Evolutionary conservation across 768 basidiomycete species (phyloP), one percentile per base, ranked within the genome.

Genomic region (Chalciporus piperatus): DNA sequence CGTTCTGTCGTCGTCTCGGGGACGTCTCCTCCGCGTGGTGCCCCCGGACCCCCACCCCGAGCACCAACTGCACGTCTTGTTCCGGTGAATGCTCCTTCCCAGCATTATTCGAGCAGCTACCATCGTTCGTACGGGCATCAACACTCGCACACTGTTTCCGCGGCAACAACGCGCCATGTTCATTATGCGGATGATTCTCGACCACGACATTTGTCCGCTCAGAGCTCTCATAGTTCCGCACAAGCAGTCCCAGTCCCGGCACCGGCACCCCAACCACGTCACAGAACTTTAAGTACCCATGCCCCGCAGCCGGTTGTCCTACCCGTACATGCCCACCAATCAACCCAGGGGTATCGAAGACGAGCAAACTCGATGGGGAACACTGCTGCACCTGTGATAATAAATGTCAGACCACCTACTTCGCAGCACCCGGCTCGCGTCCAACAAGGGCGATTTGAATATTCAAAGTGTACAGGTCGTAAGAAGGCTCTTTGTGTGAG

Each of bases 401-500:
- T 38, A 38, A 54, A 51, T 40, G 43, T 50, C 23, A 13, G 37
- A 33, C 56, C 51, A 16, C 45, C 56, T 13, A 49, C 40, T 7
- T 33, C 47, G 10, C 57, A 47, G 11, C 52, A 51, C 23, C 56
- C 25, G 6, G 28, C 41, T 2, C 50, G 45, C 38, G 41, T 41
- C 5, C 35, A 32, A 32, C 4, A 28, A 14, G 62, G 57, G 3
- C 65, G 67, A 4, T 78, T 74, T 62, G 64, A 76, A 57, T 78
- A 78, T 52, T 78, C 77, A 9, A 74, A 72, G 45, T 82, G 80
- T 62, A 76, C 68, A 2, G 80, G 80, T 3, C 67, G 68, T 47
- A 72, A 78, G 56, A 83, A 82, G 64, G 82, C 81, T 1, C 57
- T 83, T 0, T 74, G 73, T 51, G 67, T 69, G 54, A 70, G 67